A percentile compares a stretch with the other conserved stretches of the same genome.
Conservation (phyloP, 441 rosid species). For the Aquilaria agallochum region DNA sequence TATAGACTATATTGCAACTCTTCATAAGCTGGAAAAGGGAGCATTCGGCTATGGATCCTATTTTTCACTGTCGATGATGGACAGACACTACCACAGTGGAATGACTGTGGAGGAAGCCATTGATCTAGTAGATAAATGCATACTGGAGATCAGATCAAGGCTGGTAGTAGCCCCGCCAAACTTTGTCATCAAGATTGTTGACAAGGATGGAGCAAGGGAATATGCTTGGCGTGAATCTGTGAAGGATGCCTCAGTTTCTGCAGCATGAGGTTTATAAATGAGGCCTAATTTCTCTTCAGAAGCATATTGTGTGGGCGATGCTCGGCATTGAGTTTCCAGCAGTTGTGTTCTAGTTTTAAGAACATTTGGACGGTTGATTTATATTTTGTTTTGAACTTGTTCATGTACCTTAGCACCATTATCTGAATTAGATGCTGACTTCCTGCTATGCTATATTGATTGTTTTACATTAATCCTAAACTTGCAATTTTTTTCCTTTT, state of each 20-base stretch:
- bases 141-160: constrained; percentile 83
- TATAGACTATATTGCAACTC: constrained; percentile 91
- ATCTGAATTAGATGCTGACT: no score
- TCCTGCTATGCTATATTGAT: no score
- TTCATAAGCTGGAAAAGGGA: constrained; percentile 96
- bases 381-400: no score
- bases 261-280: constrained; percentile 29
- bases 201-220: constrained; percentile 85
- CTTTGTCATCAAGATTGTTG: constrained; percentile 94
- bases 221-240: constrained; percentile 83
- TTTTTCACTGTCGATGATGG: constrained; percentile 91
- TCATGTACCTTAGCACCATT: no score
- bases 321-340: no score
- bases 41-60: constrained; percentile 96
- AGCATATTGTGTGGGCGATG: no score
- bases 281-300: no score
- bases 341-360: no score
- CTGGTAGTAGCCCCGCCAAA: constrained; percentile 93
- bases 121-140: constrained; percentile 84
- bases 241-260: constrained; percentile 39
- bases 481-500: no score
- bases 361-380: no score
- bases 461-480: no score
- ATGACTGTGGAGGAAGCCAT: constrained; percentile 89
- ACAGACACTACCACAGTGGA: constrained; percentile 85